These are phyloP conservation scores for Aurantiochytrium sp. DNA, from an alignment of 108 stramenopile genomes.

Conservation along the genomic window DNA sequence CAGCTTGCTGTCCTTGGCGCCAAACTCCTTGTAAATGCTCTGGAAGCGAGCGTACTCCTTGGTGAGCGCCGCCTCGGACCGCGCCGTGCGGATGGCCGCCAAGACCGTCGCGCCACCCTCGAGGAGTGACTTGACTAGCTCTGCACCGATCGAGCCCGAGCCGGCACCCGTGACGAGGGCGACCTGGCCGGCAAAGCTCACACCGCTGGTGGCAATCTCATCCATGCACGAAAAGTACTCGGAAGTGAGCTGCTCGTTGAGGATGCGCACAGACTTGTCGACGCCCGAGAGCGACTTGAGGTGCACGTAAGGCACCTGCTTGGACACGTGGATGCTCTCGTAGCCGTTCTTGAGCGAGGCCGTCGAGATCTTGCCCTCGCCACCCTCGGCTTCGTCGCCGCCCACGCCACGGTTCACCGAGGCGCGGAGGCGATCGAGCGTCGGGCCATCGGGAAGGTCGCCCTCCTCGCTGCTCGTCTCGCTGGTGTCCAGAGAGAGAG, in stretches of 20 bases:
- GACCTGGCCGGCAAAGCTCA: conserved; percentile 15
- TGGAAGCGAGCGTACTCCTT: conserved; percentile 15
- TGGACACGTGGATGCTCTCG: conserved; percentile 7
- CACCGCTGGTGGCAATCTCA: not conserved
- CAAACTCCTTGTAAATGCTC: conserved; percentile 17
- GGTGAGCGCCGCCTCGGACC: not conserved
- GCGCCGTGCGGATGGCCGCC: not conserved
- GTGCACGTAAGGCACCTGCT: not conserved
- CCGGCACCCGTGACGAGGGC: conserved; percentile 20
- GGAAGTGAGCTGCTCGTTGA: conserved; percentile 9
- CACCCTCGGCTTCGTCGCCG: not conserved
- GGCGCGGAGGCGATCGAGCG: not conserved
- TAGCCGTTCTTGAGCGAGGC: not conserved
- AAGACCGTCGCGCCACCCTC: conserved; percentile 17
- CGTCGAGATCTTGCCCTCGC: not conserved
- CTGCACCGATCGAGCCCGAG: conserved; percentile 14
- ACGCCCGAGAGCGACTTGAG: conserved; percentile 6
- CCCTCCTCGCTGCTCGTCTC: not conserved
- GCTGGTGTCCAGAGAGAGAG: not conserved
- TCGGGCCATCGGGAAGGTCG: not conserved
- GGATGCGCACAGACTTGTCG: conserved; percentile 10
- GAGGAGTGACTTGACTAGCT: not conserved
- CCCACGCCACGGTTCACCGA: not conserved
- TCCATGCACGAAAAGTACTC: not conserved
- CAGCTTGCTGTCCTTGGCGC: conserved; percentile 15